Base-by-base conservation (phyloP, 257 asterid species). In the Penstemon newberryi region DNA sequence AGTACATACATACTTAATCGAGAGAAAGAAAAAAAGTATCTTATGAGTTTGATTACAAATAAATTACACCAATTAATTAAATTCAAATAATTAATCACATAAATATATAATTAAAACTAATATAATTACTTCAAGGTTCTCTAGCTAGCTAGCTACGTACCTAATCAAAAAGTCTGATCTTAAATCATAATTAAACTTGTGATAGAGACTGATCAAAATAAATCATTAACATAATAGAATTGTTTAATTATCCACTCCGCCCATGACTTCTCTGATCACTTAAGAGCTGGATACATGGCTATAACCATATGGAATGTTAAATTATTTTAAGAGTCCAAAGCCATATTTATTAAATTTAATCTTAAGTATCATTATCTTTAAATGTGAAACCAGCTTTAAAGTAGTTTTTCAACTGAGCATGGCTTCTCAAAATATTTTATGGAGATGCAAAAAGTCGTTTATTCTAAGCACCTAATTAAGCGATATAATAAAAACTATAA, bases 401-500 rank as follows among this genome's bases (percentile, higher is more conserved):
- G 65, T 13, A 37, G 63, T 12, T 58, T 33, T 40, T 38, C 39
- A 25, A 63, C 56, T 63, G 12, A 25, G 56, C 55, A 44, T 63
- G 78, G 12, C 63, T 65, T 71, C 65, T 71, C 75, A 25, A 41
- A 38, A 62, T 45, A 49, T 56, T 60, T 59, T 41, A 77, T 44
- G 54, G 56, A 25, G 33, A 25, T 25, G 33, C 33, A 25, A 25
- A 25, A 25, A 25, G 33, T 25, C 33, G 33, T 25, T 25, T 25
- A 45, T 43, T 56, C 62, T 39, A 69, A 56, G 33, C 42, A 37
- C n/a, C n/a, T 49, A 43, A 15, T 54, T 7, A 71, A 6, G 13
- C 7, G 39, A 19, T 37, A 18, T 36, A 18, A 18, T 36, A 18
- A 65, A 64, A 69, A 63, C 6, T 44, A 37, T 65, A 74, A 37